Evolutionary conservation across 169 alveolate genomes (phyloP).

Genomic region (Plasmodium sp.): DNA sequence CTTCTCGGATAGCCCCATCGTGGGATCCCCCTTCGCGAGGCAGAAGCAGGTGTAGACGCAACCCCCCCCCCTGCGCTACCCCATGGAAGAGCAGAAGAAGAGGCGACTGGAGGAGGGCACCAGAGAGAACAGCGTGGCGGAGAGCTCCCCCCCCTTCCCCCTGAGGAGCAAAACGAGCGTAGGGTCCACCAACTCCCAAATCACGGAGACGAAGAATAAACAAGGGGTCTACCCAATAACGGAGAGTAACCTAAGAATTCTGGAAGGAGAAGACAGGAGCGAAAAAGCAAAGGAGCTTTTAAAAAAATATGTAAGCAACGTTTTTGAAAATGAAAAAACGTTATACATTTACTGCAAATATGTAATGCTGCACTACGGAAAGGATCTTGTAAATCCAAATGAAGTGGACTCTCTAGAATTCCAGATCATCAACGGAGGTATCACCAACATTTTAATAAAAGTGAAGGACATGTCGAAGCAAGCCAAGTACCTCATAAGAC

Average conservation of each 20-base stretch:
- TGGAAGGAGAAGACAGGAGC: conserved; percentile 2
- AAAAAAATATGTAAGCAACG: conserved; percentile 7
- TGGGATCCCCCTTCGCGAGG: not conserved
- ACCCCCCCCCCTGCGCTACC: not conserved
- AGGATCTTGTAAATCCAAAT: conserved; percentile 21
- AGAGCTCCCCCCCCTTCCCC: not conserved
- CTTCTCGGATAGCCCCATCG: too few relatives aligned
- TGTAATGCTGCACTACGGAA: conserved; percentile 57
- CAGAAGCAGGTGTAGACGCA: not conserved
- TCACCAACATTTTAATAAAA: conserved; percentile 80
- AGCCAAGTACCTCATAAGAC: conserved; percentile 75
- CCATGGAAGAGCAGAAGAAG: not conserved
- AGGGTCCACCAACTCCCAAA: conserved; percentile 8
- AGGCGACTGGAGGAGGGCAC: not conserved
- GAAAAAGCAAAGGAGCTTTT: conserved; percentile 15
- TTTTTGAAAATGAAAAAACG: conserved; percentile 37
- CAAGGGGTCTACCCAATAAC: conserved; percentile 22
- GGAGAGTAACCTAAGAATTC: not conserved
- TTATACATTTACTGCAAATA: conserved; percentile 53
- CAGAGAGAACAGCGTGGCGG: not conserved
- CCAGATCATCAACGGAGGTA: conserved; percentile 77
- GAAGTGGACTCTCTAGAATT: conserved; percentile 14
- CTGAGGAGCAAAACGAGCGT: not conserved
- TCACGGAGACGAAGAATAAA: conserved; percentile 18
- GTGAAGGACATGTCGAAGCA: conserved; percentile 74